Evolutionary conservation across 768 basidiomycete genomes (phyloP).

Genomic region (Hygrophoropsis aurantiaca): DNA sequence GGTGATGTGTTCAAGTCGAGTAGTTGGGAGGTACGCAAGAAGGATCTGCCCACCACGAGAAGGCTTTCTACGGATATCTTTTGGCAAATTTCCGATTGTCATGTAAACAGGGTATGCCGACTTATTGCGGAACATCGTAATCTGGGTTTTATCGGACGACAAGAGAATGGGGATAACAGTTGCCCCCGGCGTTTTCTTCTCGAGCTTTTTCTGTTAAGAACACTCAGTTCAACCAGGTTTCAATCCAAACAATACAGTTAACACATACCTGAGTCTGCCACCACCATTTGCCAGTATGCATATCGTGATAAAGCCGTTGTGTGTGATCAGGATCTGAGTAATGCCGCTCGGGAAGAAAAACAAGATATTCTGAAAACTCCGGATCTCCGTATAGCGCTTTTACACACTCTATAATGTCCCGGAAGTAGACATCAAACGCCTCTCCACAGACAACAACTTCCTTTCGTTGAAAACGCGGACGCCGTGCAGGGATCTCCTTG

Average conservation of each 20-base stretch:
- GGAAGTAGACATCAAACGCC: conserved; percentile 29
- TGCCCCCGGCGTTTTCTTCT: conserved; percentile 4
- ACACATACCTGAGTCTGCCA: conserved; percentile 44
- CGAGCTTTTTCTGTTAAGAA: conserved; percentile 9
- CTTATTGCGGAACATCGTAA: conserved; percentile 17
- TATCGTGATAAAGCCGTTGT: conserved; percentile 35
- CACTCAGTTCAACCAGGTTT: background rate
- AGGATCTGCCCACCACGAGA: conserved; percentile 10
- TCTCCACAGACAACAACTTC: conserved; percentile 30
- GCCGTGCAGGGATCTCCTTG: conserved; percentile 11
- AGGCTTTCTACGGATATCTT: conserved; percentile 37
- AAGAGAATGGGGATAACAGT: conserved; percentile 10
- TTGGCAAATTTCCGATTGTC: conserved; percentile 38
- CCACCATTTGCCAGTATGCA: conserved; percentile 54
- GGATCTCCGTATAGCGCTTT: conserved; percentile 33
- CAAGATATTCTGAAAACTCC: conserved; percentile 28
- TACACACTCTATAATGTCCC: conserved; percentile 38
- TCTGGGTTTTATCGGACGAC: conserved; percentile 24
- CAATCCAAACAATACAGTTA: background rate
- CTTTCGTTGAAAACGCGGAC: conserved; percentile 23
- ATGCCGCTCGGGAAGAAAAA: conserved; percentile 37
- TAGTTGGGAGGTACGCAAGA: conserved; percentile 10
- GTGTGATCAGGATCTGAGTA: conserved; percentile 28
- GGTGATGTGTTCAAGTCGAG: conserved; percentile 4
- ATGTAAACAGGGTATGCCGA: conserved; percentile 19